These are phyloP conservation scores for Fusarium heterosporum DNA, from an alignment of 2,329 filamentous ascomycete genomes.

Conservation along the genomic window DNA sequence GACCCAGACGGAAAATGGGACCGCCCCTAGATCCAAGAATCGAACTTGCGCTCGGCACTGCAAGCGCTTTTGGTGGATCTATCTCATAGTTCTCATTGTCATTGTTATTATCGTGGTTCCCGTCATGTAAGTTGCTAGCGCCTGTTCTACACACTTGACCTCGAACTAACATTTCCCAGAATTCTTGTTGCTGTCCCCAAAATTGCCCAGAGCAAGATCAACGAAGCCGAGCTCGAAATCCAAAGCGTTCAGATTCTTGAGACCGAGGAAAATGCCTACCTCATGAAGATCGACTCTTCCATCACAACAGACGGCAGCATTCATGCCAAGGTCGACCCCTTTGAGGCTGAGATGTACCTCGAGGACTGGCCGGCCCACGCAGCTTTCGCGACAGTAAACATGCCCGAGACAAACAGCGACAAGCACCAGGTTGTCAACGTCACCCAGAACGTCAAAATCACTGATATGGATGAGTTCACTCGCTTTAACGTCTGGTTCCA, in stretches of 20 bases:
- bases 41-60: constrained; percentile 60
- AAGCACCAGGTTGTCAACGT: constrained; percentile 64
- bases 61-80: constrained; percentile 71
- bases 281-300: constrained; percentile 67
- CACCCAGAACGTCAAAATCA: constrained; percentile 61
- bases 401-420: constrained; percentile 64
- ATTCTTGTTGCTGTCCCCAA: constrained; percentile 68
- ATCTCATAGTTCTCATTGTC: constrained; percentile 63
- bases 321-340: constrained; percentile 63
- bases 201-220: constrained; percentile 67
- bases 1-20: constrained; percentile 52
- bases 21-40: constrained; percentile 50
- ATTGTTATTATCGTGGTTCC: constrained; percentile 67
- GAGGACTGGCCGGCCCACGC: constrained; percentile 60
- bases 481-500: constrained; percentile 68
- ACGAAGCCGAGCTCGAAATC: constrained; percentile 64
- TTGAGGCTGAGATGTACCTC: constrained; percentile 67
- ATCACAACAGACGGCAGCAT: constrained; percentile 64
- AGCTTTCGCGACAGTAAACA: constrained; percentile 63
- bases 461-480: constrained; percentile 62
- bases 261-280: constrained; percentile 58
- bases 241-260: constrained; percentile 63
- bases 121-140: constrained; percentile 64
- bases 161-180: constrained; percentile 51
- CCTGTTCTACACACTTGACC: neutral